phyloP scores from a whole-genome alignment of 2,329 filamentous ascomycete genomes.

The Exophiala xenobiotica region DNA sequence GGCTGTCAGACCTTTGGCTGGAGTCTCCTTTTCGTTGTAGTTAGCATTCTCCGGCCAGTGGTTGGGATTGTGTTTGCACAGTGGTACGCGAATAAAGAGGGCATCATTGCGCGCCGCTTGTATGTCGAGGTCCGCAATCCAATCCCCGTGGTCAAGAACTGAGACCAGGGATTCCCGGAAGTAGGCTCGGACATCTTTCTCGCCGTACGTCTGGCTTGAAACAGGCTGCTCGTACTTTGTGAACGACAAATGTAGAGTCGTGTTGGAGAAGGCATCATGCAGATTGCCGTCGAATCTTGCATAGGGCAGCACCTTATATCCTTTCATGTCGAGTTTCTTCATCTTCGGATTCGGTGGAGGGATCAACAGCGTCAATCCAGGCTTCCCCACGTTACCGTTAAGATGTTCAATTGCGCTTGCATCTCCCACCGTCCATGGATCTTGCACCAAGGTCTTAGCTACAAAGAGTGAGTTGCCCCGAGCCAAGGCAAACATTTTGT shows the following conservation, averaged over 20 bases:
- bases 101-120: constrained; percentile 3
- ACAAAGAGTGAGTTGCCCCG: constrained; percentile 32
- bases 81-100: background rate
- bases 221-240: constrained; percentile 11
- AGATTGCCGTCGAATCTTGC: constrained; percentile 10
- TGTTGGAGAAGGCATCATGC: constrained; percentile 18
- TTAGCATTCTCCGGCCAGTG: background rate
- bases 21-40: background rate
- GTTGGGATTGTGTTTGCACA: constrained; percentile 4
- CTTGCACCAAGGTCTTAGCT: constrained; percentile 25
- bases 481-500: constrained; percentile 30
- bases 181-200: constrained; percentile 11
- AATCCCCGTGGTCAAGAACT: constrained; percentile 25
- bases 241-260: constrained; percentile 22
- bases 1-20: background rate
- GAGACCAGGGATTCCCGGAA: constrained; percentile 28
- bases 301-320: constrained; percentile 8
- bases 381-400: constrained; percentile 28
- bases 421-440: constrained; percentile 20
- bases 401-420: constrained; percentile 20
- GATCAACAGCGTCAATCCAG: constrained; percentile 24
- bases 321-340: constrained; percentile 4
- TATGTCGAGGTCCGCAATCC: constrained; percentile 27
- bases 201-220: constrained; percentile 2
- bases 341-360: constrained; percentile 13